Base-by-base conservation (phyloP, 108 stramenopile species). In the Fragilaria crotonensis region DNA sequence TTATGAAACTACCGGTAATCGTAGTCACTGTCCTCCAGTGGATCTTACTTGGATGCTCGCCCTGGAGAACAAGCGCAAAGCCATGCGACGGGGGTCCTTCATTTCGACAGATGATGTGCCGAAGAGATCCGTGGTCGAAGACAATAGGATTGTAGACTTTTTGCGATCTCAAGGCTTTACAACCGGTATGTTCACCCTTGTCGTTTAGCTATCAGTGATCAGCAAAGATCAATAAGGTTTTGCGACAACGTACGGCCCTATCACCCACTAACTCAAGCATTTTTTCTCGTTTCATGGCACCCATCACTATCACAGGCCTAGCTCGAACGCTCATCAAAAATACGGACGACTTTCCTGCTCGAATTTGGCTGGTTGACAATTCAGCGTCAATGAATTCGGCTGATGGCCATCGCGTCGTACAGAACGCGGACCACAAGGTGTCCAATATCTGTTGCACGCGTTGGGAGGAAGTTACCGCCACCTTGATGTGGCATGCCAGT, bases 331-430 rank as follows among this genome's bases (percentile, higher is more conserved):
- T 78, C 22, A 60, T 65, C n/a, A 57, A 72, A 59, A 79, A 59
- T 4, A 69, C 68, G 5, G 48, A 55, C 11, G 51, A 63, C n/a
- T 77, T 73, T 32, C 72, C 78, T 0, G n/a, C 64, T 7, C 52
- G 83, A 30, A 80, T 85, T 33, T 89, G 87, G 87, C 74, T 89
- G 20, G 71, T 89, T 1, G 87, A 89, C 55, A 89, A 89, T 51
- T 69, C 66, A 23, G 87, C 81, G 0, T 68, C 66, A 5, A 87
- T 87, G 86, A 57, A 70, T 25, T 67, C 59, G 33, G 57, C 46
- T 21, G 86, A 87, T 33, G 86, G 85, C 4, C 77, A 84, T 53
- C 63, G 67, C 1, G 66, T 81, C 52, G 70, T 75, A n/a, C 60
- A 76, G 31, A 54, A 73, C 64, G 0, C 50, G 25, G 11, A 45